Evolutionary conservation across 805 yeast genomes (phyloP).

Genomic region (Candida takata): DNA sequence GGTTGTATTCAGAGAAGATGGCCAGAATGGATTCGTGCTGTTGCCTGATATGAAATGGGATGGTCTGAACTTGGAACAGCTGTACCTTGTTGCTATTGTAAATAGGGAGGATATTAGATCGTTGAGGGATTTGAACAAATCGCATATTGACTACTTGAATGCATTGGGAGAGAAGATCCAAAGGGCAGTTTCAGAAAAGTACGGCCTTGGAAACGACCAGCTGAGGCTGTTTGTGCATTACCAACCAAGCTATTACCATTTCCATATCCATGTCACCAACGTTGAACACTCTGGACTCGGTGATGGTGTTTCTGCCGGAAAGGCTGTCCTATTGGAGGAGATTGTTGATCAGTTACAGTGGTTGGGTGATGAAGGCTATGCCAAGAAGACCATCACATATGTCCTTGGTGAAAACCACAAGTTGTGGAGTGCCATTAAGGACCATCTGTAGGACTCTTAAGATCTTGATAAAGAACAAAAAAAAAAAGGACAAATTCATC

Average conservation of each 20-base stretch:
- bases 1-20: conserved; percentile 47
- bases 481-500: too few species aligned
- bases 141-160: conserved; percentile 54
- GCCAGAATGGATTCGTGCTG: conserved; percentile 54
- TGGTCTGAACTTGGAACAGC: conserved; percentile 53
- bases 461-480: too few species aligned
- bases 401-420: conserved; percentile 71
- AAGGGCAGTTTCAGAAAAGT: conserved; percentile 40
- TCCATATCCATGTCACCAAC: conserved; percentile 87
- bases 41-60: conserved; percentile 99
- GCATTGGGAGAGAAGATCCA: conserved; percentile 39
- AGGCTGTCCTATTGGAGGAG: conserved; percentile 76
- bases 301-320: conserved; percentile 64
- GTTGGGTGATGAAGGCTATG: conserved; percentile 51
- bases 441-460: background rate
- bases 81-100: conserved; percentile 76
- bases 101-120: conserved; percentile 62
- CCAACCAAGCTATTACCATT: conserved; percentile 94
- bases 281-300: conserved; percentile 62
- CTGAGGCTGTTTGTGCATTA: conserved; percentile 81
- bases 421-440: conserved; percentile 42
- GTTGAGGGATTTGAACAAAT: conserved; percentile 60
- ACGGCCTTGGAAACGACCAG: conserved; percentile 43
- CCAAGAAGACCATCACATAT: conserved; percentile 52
- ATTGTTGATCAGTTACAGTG: conserved; percentile 63